Base-by-base conservation (phyloP, 148 eudicot species). In the Persicaria maculosa region DNA sequence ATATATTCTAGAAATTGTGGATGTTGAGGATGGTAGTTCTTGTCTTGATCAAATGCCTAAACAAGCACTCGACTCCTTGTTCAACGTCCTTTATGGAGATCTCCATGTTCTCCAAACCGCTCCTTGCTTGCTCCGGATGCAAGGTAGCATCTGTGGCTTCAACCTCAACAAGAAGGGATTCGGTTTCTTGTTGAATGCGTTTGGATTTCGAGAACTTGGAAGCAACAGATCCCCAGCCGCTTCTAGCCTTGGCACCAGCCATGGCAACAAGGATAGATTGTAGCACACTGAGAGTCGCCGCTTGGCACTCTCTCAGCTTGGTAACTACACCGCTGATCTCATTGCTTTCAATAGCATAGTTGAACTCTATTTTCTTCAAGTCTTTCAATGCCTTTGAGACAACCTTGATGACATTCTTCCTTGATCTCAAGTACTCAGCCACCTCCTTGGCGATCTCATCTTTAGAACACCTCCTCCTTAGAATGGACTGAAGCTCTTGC, bases 1-100 rank as follows among this genome's bases (percentile, higher is more conserved):
- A 9, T 25, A 62, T 31, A 31, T 31, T 31, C 68, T 62, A 62
- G 44, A 15, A 62, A 4, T 62, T 62, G 44, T 10, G 68, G 68
- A 62, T 62, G 68, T 62, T 62, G 25, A 62, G 68, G 11, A 62
- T 36, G 44, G 68, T 62, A 12, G 68, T 62, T 62, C 68, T 62
- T 62, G 68, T 62, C 45, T 62, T 62, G 68, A 62, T 62, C 68
- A 62, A 62, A 62, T 62, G 68, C 44, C 68, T 31, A 11, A 62
- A 62, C 45, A 62, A 62, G 68, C 4, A 25, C 68, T 62, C 68
- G 2, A 36, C 11, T 8, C 31, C 64, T 57, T 57, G 11, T 20
- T 57, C 64, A 57, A 20, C 11, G 20, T 31, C 20, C 64, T 57
- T 57, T 10, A 57, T 57, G 64, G 64, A 57, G 64, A 20, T 57